Base-by-base conservation (phyloP, 371 early-diverging fungal species). In the Basidiobolus meristosporus region DNA sequence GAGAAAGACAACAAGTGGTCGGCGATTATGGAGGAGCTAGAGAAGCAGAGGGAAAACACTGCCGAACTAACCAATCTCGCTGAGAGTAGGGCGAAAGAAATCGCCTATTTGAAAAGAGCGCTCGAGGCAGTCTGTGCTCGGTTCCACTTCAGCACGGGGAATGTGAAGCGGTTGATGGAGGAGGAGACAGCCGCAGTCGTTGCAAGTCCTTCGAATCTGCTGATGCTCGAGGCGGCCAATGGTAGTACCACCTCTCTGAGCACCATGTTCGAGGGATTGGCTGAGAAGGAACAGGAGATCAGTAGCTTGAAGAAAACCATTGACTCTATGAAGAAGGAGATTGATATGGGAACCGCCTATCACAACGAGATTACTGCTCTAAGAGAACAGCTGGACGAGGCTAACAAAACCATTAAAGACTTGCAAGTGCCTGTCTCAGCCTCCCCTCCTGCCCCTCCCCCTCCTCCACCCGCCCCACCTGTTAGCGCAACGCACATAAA, bases 81-180 rank as follows among this genome's bases (percentile, higher is more conserved):
- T 0, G 55, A 54, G 20, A 22, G 40, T n/a, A 41, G 51, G 16
- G 48, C 47, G 23, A 59, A 59, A 37, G 59, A 59, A 26, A 50
- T 54, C 11, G 47, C 43, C 1, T 59, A 59, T 36, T 42, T 59
- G 3, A 54, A 59, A 28, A 50, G 59, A 1, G 53, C 59, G 2
- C 37, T 59, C 16, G 45, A 54, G 44, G 52, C 55, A 23, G 59
- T 59, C 14, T 59, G 59, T 40, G 48, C 50, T 0, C 52, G 54
- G 7, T 59, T 52, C 36, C 52, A 57, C n/a, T n/a, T n/a, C n/a
- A n/a, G n/a, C n/a, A n/a, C n/a, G n/a, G n/a, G n/a, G n/a, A n/a
- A n/a, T n/a, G n/a, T n/a, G n/a, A n/a, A n/a, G n/a, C n/a, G n/a
- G n/a, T n/a, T n/a, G n/a, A n/a, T n/a, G n/a, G n/a, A n/a, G n/a